Base-by-base conservation (phyloP, 1,139 yeast genomes). In the Protomyces arabidopsidicola region DNA sequence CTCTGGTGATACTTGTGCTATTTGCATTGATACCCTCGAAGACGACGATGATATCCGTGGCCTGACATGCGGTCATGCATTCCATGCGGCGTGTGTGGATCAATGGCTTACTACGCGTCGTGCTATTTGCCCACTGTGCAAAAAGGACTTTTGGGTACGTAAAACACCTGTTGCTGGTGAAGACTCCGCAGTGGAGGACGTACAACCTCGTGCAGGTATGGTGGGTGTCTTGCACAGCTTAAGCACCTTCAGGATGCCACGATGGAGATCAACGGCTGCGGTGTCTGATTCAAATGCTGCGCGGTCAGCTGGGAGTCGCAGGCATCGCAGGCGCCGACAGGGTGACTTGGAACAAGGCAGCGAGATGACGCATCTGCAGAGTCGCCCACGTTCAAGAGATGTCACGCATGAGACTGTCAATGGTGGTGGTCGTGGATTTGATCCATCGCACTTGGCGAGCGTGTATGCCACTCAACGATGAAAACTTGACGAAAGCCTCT, bases 91-190 rank as follows among this genome's bases (percentile, higher is more conserved):
- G 31, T 89, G 96, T 74, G 78, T 89, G 59, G 95, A 87, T 70
- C 93, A 93, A 1, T 88, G 96, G 96, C 76, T 89, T 58, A 85
- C 84, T 2, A 82, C 82, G 66, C 78, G 93, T 68, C 80, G 88
- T 64, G 93, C 93, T 0, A 86, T 90, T 71, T 89, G 96, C 72
- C 96, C 96, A 8, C 83, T 86, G 79, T 89, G 96, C 75, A 87
- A 88, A 72, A 77, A 70, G n/a, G 77, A 74, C 65, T 74, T 72
- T 66, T 74, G 71, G 65, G 70, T 66, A 8, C 73, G 74, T 16
- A 69, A 68, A 38, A n/a, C 52, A 27, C 60, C 59, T 31, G 45
- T 61, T 12, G 31, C 52, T 2, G 55, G 36, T 22, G 53, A 42
- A 22, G 48, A n/a, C 3, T 24, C 16, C 5, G 24, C 22, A 10